Evolutionary conservation across 208 protist genomes (phyloP).

Genomic region (Tritrichomonas musculus): DNA sequence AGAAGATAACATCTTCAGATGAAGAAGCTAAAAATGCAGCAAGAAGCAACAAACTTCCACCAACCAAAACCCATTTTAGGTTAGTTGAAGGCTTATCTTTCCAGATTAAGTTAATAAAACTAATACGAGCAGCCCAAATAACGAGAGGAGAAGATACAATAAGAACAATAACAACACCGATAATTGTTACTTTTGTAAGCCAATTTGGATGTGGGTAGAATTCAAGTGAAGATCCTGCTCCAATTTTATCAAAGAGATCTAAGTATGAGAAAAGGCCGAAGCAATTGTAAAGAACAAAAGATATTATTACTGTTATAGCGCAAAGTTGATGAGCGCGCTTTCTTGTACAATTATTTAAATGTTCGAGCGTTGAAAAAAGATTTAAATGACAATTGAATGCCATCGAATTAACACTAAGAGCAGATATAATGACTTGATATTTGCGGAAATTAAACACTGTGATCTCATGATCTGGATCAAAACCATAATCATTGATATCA

Average conservation of each 20-base stretch:
- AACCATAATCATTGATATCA: neutral
- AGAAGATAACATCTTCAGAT: neutral
- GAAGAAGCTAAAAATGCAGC: neutral
- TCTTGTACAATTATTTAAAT: neutral
- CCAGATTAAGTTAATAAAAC: neutral
- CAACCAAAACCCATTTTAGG: neutral
- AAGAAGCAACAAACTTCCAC: neutral
- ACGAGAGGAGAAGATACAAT: neutral
- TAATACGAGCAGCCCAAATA: neutral
- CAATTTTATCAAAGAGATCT: neutral
- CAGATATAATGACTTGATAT: neutral
- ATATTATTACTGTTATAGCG: neutral
- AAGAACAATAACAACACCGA: neutral
- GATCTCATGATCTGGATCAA: neutral
- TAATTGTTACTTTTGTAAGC: neutral
- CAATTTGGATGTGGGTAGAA: neutral
- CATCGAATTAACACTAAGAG: slow-evolving; percentile 1
- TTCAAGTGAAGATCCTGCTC: neutral
- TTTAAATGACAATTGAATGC: slow-evolving; percentile 23
- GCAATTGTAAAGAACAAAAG: neutral
- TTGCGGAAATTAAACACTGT: neutral
- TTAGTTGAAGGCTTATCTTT: neutral
- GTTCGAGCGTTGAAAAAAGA: neutral
- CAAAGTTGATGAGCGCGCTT: neutral
- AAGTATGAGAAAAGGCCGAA: neutral